These are phyloP conservation scores for Lasiodiplodia gonubiensis DNA, from an alignment of 2,329 filamentous ascomycete species.

Conservation along the genomic window DNA sequence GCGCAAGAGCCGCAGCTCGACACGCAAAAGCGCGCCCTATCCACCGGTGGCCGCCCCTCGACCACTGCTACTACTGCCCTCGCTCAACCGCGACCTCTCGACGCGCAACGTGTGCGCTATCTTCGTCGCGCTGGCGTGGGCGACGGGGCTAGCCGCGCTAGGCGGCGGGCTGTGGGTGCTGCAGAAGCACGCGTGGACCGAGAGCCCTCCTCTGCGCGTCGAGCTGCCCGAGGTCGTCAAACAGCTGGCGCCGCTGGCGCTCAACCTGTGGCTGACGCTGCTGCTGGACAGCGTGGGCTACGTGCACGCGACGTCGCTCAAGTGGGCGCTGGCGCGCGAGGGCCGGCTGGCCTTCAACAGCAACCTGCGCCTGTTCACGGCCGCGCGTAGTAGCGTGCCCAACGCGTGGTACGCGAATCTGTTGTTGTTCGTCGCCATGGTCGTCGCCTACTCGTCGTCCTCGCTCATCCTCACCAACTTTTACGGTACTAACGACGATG, in stretches of 20 bases:
- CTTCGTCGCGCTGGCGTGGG: not conserved
- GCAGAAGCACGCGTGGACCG: not conserved
- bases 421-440: not conserved
- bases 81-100: not conserved
- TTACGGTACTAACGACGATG: not conserved
- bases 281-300: not conserved
- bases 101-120: not conserved
- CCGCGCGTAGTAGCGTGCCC: not conserved
- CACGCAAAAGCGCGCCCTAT: not conserved
- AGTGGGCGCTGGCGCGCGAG: not conserved
- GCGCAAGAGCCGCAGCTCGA: not conserved
- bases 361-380: constrained; percentile 1
- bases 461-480: not conserved
- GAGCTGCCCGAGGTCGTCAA: not conserved
- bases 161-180: not conserved
- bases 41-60: not conserved
- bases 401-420: constrained; percentile 1
- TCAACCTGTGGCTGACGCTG: not conserved
- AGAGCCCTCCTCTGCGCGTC: not conserved
- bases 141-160: not conserved
- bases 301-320: not conserved
- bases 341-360: not conserved
- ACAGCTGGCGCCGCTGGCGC: not conserved
- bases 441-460: not conserved
- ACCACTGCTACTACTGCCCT: not conserved